Percentiles rank a stretch among this genome's conserved stretches.
phyloP scores from a whole-genome alignment of 805 yeast species.

The Monosporozyma solicola region DNA sequence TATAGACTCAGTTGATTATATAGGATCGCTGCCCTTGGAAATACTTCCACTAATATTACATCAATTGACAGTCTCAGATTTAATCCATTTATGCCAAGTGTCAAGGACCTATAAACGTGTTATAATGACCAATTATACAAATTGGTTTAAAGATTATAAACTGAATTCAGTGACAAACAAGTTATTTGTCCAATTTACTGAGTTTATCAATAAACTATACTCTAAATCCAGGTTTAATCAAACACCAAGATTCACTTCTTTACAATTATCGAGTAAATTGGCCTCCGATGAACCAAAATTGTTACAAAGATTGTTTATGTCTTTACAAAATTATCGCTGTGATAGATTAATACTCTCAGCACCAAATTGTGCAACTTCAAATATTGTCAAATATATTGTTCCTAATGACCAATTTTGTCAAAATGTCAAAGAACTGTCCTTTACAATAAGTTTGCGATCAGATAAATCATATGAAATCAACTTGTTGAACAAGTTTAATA shows the following conservation, averaged over 20 bases:
- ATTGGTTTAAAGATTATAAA: conserved; percentile 14
- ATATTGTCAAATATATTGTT: conserved; percentile 9
- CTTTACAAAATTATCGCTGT: conserved; percentile 8
- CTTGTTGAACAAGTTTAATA: conserved; percentile 11
- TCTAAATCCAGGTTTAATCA: neutral
- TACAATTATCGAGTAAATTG: conserved; percentile 15
- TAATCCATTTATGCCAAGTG: conserved; percentile 13
- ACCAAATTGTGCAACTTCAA: conserved; percentile 16
- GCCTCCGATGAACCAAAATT: conserved; percentile 20
- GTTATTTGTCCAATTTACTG: conserved; percentile 11
- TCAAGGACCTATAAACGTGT: conserved; percentile 16
- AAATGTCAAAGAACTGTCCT: conserved; percentile 12
- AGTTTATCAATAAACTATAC: conserved; percentile 9
- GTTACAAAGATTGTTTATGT: conserved; percentile 8
- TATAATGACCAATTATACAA: conserved; percentile 13
- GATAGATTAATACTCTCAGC: conserved; percentile 13
- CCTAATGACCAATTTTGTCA: conserved; percentile 6
- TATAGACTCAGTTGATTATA: conserved; percentile 10
- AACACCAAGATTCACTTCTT: conserved; percentile 4
- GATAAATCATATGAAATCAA: conserved; percentile 17
- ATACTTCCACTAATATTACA: conserved; percentile 15
- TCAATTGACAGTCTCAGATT: conserved; percentile 14
- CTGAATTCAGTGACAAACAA: conserved; percentile 11
- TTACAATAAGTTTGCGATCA: conserved; percentile 12
- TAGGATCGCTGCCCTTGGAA: conserved; percentile 19